These are phyloP conservation scores for Boletus sp. DNA, from an alignment of 768 basidiomycete species.

Conservation along the genomic window DNA sequence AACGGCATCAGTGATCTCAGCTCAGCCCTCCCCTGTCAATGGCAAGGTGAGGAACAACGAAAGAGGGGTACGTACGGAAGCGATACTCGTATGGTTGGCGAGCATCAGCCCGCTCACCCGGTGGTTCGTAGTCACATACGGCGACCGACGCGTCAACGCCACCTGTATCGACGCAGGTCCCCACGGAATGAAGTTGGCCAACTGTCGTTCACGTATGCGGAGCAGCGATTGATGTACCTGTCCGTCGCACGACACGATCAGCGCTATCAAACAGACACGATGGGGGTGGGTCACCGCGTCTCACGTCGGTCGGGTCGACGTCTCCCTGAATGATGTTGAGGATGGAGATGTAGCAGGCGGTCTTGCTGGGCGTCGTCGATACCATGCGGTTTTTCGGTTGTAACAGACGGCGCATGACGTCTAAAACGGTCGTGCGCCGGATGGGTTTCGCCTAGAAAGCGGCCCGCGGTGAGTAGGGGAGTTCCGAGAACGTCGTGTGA, in stretches of 20 bases:
- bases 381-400: conserved; percentile 99
- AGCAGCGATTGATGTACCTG: conserved; percentile 97
- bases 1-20: background rate
- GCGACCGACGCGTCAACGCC: conserved; percentile 87
- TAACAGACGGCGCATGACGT: conserved; percentile 96
- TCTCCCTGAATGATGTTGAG: conserved; percentile 99
- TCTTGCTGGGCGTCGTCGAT: conserved; percentile 87
- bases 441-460: conserved; percentile 81
- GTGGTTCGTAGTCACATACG: conserved; percentile 85
- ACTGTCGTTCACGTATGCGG: conserved; percentile 92
- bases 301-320: conserved; percentile 94
- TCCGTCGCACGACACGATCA: background rate
- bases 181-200: conserved; percentile 99
- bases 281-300: background rate
- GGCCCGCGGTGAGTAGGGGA: background rate
- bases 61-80: conserved; percentile 59
- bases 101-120: conserved; percentile 98
- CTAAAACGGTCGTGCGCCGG: conserved; percentile 93
- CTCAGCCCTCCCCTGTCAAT: background rate
- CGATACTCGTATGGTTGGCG: conserved; percentile 98
- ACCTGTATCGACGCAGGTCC: conserved; percentile 98
- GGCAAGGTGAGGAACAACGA: too few relatives aligned
- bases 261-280: background rate
- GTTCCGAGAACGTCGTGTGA: background rate
- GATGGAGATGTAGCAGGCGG: conserved; percentile 95